Conservation (phyloP, 345 rosid genomes). For the Arabis hirsuta region DNA sequence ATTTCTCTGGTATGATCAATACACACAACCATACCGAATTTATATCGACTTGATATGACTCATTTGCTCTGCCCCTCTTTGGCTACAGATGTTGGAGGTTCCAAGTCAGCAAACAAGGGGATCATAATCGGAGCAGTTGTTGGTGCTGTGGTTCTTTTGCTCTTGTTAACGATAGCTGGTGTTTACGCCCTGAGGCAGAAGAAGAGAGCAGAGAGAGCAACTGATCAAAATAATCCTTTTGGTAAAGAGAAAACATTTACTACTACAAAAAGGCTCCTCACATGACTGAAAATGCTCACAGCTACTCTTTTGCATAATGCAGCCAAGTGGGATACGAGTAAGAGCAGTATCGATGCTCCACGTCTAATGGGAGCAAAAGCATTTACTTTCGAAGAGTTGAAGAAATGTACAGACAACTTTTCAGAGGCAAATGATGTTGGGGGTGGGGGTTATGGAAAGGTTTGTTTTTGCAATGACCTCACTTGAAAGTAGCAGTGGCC, state of each 20-base stretch:
- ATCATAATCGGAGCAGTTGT: constrained; percentile 72
- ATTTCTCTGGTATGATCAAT: constrained; percentile 57
- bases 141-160: constrained; percentile 58
- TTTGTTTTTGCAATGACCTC: constrained; percentile 20
- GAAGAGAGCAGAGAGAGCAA: constrained; percentile 71
- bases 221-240: constrained; percentile 65
- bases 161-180: constrained; percentile 64
- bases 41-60: neutral
- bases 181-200: constrained; percentile 72
- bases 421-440: constrained; percentile 73
- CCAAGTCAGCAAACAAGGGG: constrained; percentile 51
- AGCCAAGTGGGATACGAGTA: constrained; percentile 71
- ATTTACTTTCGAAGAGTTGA: constrained; percentile 76
- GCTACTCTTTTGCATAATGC: constrained; percentile 33
- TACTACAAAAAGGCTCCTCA: neutral
- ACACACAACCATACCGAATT: neutral
- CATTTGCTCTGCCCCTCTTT: neutral
- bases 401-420: constrained; percentile 68
- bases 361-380: constrained; percentile 77
- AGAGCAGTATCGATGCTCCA: constrained; percentile 64
- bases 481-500: neutral
- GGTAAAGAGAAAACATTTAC: constrained; percentile 48
- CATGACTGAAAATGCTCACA: neutral
- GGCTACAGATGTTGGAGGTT: constrained; percentile 27
- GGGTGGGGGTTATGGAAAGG: constrained; percentile 95